phyloP scores from a whole-genome alignment of 495 filamentous ascomycete species.

The Lasiosphaeriaceae sp. region DNA sequence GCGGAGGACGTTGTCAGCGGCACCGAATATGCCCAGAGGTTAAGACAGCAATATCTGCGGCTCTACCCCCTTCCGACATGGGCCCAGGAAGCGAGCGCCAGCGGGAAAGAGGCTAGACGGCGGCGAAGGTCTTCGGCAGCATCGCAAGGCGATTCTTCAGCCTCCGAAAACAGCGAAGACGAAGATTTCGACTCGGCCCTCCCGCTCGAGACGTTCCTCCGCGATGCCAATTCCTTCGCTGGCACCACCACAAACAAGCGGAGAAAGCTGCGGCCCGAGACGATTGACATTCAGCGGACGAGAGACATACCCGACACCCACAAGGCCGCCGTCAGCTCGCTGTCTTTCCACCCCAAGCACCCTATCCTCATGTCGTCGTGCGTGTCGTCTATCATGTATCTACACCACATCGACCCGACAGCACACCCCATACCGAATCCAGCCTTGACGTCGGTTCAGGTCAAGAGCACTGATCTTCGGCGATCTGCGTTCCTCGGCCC shows the following conservation, averaged over 20 bases:
- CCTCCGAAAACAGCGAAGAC: conserved; percentile 60
- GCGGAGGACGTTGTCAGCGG: conserved; percentile 82
- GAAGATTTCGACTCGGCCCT: conserved; percentile 60
- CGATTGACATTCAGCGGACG: conserved; percentile 73
- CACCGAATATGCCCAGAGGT: conserved; percentile 72
- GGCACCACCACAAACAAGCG: conserved; percentile 42
- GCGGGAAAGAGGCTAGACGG: conserved; percentile 42
- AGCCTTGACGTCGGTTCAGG: conserved; percentile 81
- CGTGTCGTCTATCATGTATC: conserved; percentile 73
- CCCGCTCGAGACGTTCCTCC: conserved; percentile 76
- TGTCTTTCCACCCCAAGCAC: conserved; percentile 82
- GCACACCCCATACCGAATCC: conserved; percentile 74
- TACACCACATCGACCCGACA: conserved; percentile 80
- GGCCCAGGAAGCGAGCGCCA: conserved; percentile 51
- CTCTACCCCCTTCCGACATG: conserved; percentile 78
- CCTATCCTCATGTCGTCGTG: conserved; percentile 88
- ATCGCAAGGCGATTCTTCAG: conserved; percentile 43
- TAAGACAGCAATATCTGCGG: conserved; percentile 77
- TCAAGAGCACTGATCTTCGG: conserved; percentile 73
- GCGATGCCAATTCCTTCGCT: conserved; percentile 56
- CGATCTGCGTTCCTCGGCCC: conserved; percentile 71
- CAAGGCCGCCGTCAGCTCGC: conserved; percentile 74
- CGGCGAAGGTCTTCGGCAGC: conserved; percentile 49
- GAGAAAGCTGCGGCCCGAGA: conserved; percentile 73
- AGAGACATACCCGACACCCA: conserved; percentile 48